phyloP scores from a whole-genome alignment of 805 yeast species.

The Schwanniomyces polymorphus region DNA sequence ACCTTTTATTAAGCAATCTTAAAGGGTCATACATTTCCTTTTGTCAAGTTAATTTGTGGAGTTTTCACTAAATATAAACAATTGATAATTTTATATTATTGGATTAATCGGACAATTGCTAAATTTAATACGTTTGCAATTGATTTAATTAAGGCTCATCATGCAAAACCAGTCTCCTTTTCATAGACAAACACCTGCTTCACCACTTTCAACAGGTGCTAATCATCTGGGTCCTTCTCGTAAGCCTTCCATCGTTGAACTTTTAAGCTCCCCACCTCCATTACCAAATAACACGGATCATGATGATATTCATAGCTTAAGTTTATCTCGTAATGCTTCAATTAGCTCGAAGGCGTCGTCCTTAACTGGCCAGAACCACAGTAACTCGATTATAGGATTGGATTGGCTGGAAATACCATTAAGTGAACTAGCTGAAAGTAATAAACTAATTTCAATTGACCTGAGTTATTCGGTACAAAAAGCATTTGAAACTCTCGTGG shows the following conservation, averaged over 20 bases:
- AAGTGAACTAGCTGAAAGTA: slow-evolving; percentile 73
- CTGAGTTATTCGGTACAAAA: slow-evolving; percentile 74
- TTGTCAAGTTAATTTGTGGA: background rate
- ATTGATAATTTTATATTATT: background rate
- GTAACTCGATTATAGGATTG: slow-evolving; percentile 9
- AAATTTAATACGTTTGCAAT: background rate
- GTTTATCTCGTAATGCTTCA: slow-evolving; percentile 37
- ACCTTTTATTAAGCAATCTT: slow-evolving; percentile 1
- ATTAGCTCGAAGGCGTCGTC: slow-evolving; percentile 24
- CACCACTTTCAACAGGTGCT: slow-evolving; percentile 8
- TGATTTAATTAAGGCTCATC: slow-evolving; percentile 1
- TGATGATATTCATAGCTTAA: slow-evolving; percentile 37
- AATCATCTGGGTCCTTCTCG: slow-evolving; percentile 23
- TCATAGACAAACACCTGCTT: slow-evolving; percentile 16
- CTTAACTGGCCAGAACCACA: slow-evolving; percentile 7
- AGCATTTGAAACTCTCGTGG: slow-evolving; percentile 77
- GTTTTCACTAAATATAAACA: background rate
- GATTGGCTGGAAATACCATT: slow-evolving; percentile 79
- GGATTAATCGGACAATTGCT: background rate
- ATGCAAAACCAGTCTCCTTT: slow-evolving; percentile 14
- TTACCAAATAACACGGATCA: slow-evolving; percentile 44
- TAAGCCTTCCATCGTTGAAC: slow-evolving; percentile 70
- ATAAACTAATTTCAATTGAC: slow-evolving; percentile 70
- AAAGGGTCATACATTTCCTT: slow-evolving; percentile 6
- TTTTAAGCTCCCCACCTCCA: slow-evolving; percentile 76